Base-by-base conservation (phyloP, 352 stramenopile genomes). In the Saprolegnia parasitica region DNA sequence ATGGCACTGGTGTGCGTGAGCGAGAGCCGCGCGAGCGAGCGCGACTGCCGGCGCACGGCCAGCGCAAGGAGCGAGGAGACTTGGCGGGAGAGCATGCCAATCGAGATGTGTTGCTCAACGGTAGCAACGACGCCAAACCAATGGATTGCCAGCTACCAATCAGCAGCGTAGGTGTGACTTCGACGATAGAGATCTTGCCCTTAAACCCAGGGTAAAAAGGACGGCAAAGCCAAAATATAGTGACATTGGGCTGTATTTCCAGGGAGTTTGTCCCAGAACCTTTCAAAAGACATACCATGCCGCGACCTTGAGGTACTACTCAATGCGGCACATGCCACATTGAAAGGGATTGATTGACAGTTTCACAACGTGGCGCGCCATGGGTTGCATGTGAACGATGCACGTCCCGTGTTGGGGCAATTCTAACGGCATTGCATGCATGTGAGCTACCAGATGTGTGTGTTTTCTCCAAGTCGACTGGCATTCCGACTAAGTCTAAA, bases 81-180 rank as follows among this genome's bases (percentile, higher is more conserved):
- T 67, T 67, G 60, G 29, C 42, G 39, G 13, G 60, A 67, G 42
- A 67, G 47, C 60, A 67, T 67, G 39, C 39, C 8, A 46, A 46
- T 46, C 39, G 39, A 46, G 39, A 46, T 46, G 15, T 46, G 39
- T 8, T 46, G 39, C 39, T 16, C 15, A 15, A 46, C 8, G 15
- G 8, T 46, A 15, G 8, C 39, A 46, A 46, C 39, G 39, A 16
- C 39, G 39, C 39, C 39, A 46, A 46, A 46, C 39, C 39, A 46
- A 46, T 46, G 39, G 39, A 46, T 46, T 46, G 8, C 8, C 39
- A 16, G 39, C 39, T 46, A 46, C 39, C 39, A 46, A 46, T 46
- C 39, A 46, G 39, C 15, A n/a, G 39, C 8, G 39, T 46, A 15
- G 8, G 8, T 8, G 15, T 46, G 39, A 8, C 15, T 46, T 46